phyloP scores from a whole-genome alignment of 768 basidiomycete species.

The Tulasnella sp. region DNA sequence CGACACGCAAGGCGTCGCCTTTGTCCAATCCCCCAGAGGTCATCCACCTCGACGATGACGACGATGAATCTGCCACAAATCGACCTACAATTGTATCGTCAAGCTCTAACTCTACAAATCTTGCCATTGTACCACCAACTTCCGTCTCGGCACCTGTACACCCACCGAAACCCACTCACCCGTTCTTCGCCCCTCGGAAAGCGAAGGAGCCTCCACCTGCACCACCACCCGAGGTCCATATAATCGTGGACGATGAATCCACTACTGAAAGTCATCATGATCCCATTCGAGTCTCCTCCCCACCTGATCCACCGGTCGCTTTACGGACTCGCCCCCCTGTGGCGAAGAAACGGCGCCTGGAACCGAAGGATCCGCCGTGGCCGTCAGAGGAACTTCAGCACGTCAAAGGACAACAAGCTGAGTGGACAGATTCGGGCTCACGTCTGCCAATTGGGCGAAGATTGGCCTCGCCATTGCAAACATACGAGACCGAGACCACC shows the following conservation, averaged over 20 bases:
- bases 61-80: background rate
- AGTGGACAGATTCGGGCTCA: background rate
- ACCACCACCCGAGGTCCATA: background rate
- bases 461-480: background rate
- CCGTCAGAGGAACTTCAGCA: background rate
- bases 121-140: background rate
- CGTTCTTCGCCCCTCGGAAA: conserved; percentile 35
- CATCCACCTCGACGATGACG: background rate
- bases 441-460: background rate
- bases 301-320: background rate
- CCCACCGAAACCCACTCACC: conserved; percentile 29
- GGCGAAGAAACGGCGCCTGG: background rate
- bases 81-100: background rate
- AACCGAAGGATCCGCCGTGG: background rate
- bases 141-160: background rate
- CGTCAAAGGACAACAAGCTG: background rate
- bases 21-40: conserved; percentile 1
- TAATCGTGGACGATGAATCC: background rate
- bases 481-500: background rate
- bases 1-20: background rate
- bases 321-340: background rate
- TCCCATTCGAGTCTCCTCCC: background rate
- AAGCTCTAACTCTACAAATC: background rate
- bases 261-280: background rate
- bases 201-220: conserved; percentile 13